These are phyloP conservation scores for Trichoderma sp. DNA, from an alignment of 2,329 filamentous ascomycete species.

Conservation along the genomic window DNA sequence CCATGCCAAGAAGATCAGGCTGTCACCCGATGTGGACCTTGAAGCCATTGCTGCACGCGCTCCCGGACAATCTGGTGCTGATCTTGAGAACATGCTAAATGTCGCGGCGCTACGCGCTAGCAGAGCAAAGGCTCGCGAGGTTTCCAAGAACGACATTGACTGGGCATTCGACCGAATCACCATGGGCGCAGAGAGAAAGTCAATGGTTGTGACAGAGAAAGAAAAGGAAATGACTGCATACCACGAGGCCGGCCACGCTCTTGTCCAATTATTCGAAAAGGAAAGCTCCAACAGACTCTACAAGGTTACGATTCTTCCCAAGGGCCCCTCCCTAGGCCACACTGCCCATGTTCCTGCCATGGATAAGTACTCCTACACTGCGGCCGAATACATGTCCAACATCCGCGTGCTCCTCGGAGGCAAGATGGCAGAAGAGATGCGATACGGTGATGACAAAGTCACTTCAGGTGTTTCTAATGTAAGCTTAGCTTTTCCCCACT, in stretches of 20 bases:
- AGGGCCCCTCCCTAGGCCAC: constrained; percentile 82
- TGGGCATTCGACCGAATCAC: constrained; percentile 99
- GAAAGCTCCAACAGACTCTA: constrained; percentile 78
- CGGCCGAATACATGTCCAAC: constrained; percentile 77
- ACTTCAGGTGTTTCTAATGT: constrained; percentile 84
- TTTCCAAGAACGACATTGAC: constrained; percentile 81
- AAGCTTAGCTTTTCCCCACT: constrained; percentile 43
- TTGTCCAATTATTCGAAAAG: constrained; percentile 80
- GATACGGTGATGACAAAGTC: constrained; percentile 89
- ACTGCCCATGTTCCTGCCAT: constrained; percentile 88
- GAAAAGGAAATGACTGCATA: constrained; percentile 97
- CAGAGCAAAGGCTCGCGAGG: constrained; percentile 75
- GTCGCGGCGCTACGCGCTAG: constrained; percentile 95
- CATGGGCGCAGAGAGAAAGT: constrained; percentile 92
- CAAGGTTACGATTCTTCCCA: constrained; percentile 95
- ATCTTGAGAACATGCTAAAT: constrained; percentile 96
- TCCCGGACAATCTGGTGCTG: constrained; percentile 90
- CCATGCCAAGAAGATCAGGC: constrained; percentile 89
- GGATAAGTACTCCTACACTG: constrained; percentile 89
- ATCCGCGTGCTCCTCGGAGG: constrained; percentile 84
- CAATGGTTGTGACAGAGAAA: constrained; percentile 86
- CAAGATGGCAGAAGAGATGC: constrained; percentile 87
- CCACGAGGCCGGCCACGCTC: constrained; percentile 92
- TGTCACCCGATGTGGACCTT: constrained; percentile 78
- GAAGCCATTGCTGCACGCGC: constrained; percentile 84